phyloP scores from a whole-genome alignment of 306 rosid species.

The Amphicarpaea edgeworthii region DNA sequence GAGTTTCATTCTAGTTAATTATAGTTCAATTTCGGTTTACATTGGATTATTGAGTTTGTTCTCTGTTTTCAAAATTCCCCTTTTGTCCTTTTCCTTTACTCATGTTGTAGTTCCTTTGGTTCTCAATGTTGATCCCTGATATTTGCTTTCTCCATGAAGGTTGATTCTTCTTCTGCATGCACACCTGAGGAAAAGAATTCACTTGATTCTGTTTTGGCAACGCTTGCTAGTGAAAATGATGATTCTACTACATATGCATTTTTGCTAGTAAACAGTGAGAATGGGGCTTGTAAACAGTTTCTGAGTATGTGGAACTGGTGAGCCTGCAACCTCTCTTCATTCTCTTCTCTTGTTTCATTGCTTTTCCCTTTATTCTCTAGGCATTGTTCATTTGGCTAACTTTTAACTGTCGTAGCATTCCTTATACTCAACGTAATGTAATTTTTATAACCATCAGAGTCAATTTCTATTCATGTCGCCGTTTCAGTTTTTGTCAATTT shows the following conservation, averaged over 20 bases:
- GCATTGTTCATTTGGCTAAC: slow-evolving; percentile 17
- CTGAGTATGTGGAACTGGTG: slow-evolving; percentile 79
- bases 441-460: neutral
- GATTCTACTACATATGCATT: slow-evolving; percentile 64
- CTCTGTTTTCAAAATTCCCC: neutral
- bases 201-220: slow-evolving; percentile 73
- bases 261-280: slow-evolving; percentile 65
- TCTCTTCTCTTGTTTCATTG: neutral
- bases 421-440: neutral
- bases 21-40: slow-evolving; percentile 1
- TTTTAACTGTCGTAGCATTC: slow-evolving; percentile 12
- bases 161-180: slow-evolving; percentile 56
- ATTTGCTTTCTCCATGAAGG: slow-evolving; percentile 54
- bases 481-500: slow-evolving; percentile 22
- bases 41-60: too few species aligned
- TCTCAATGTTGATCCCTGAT: slow-evolving; percentile 35
- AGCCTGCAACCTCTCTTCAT: slow-evolving; percentile 34
- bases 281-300: slow-evolving; percentile 67
- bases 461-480: slow-evolving; percentile 8
- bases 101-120: slow-evolving; percentile 26
- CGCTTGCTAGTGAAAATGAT: slow-evolving; percentile 53
- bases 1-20: slow-evolving; percentile 7
- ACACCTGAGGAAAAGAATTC: slow-evolving; percentile 56
- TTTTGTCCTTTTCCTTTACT: neutral
- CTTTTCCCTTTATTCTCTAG: slow-evolving; percentile 5